Base-by-base conservation (phyloP, 805 yeast species). In the Kuraishia capsulata region DNA sequence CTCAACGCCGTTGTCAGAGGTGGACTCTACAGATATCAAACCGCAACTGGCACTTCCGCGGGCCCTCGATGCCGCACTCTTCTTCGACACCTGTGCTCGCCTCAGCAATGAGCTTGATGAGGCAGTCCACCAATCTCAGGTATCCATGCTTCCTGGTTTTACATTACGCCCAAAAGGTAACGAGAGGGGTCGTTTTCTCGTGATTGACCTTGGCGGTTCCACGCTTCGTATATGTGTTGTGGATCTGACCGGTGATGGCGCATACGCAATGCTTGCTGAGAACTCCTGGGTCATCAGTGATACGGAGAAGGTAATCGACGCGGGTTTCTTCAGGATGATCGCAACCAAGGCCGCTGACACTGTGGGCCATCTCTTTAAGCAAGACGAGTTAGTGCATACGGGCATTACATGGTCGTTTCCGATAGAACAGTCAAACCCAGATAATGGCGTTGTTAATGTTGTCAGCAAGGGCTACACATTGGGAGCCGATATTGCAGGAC, bases 391-490 rank as follows among this genome's bases (percentile, higher is more conserved):
- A 2, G 55, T 71, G 23, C 53, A 53, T 23, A 53, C 68, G 9
- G 80, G 78, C 3, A 50, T 76, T 30, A 66, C 78, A 4, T 73
- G 80, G 78, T 69, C 77, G 4, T 76, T 77, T 52, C 79, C 82
- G 0, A 53, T 73, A 25, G 58, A 59, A 20, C 64, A 67, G 38
- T 52, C 61, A 0, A 47, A 60, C 18, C 61, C 66, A 40, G 64
- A 68, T 48, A 54, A 58, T 30, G 78, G 73, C 1, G 59, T 57
- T 31, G 65, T 81, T 30, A 55, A 62, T 14, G 64, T 66, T 30
- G 74, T 77, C 56, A 75, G 80, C n/a, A 81, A 81, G 55, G 85
- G 85, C 1, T 80, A 69, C 59, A 48, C 50, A 9, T 50, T 79
- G 38, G 46, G 64, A 3, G 58, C 60, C 5, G 76, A 71, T 16